A percentile compares a stretch with the other conserved stretches of the same genome.
Conservation (phyloP, 139 green algal species). For the Microglena sp. region DNA sequence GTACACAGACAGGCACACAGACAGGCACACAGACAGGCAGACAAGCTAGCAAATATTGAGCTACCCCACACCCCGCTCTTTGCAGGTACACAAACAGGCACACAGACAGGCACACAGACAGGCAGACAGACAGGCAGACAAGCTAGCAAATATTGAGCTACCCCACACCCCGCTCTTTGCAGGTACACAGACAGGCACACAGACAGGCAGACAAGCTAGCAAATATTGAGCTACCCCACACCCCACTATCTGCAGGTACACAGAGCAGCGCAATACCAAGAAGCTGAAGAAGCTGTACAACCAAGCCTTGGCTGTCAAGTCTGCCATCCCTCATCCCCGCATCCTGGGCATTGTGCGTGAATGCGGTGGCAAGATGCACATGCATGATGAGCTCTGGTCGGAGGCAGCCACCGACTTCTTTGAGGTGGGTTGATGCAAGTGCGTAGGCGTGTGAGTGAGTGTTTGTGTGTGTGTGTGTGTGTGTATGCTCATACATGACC, state of each 20-base stretch:
- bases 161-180: background rate
- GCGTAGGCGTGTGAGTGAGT: background rate
- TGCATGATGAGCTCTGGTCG: constrained; percentile 78
- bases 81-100: background rate
- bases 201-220: background rate
- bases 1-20: background rate
- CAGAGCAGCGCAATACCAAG: constrained; percentile 90
- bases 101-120: background rate
- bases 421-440: constrained; percentile 51
- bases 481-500: no score
- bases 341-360: constrained; percentile 97
- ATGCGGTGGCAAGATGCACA: constrained; percentile 96
- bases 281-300: constrained; percentile 77
- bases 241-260: no score
- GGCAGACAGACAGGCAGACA: background rate
- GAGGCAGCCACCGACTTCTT: constrained; percentile 96
- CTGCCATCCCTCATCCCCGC: constrained; percentile 74
- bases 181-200: background rate
- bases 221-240: no score
- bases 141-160: constrained; percentile 46
- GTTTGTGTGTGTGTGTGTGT: no score
- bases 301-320: constrained; percentile 22
- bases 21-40: background rate
- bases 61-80: background rate
- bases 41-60: constrained; percentile 46